A percentile compares a stretch with the other conserved stretches of the same genome.
Evolutionary conservation across 2,329 filamentous ascomycete species (phyloP).

Genomic region (Raffaelea albimanens): DNA sequence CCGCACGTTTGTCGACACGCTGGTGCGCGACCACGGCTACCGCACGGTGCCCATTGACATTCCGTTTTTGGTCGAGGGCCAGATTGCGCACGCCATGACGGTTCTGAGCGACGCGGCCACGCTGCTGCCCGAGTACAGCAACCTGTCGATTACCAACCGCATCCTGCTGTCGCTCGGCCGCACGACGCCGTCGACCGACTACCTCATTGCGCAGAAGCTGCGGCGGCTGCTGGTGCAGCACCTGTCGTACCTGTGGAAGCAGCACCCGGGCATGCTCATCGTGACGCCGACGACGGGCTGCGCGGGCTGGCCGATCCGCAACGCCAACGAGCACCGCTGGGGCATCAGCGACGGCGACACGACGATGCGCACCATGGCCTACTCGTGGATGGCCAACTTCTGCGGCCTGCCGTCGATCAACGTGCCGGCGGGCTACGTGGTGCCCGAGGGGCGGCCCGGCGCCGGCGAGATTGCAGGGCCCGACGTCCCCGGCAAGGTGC

Average conservation of each 20-base stretch:
- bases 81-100: conserved; percentile 64
- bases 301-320: conserved; percentile 33
- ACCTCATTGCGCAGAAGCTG: conserved; percentile 60
- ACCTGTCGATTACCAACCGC: conserved; percentile 52
- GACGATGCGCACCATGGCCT: conserved; percentile 38
- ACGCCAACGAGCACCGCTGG: conserved; percentile 23
- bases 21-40: conserved; percentile 45
- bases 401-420: conserved; percentile 37
- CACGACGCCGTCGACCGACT: conserved; percentile 55
- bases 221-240: conserved; percentile 62
- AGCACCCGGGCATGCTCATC: conserved; percentile 60
- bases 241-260: conserved; percentile 54
- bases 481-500: conserved; percentile 29
- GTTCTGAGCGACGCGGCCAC: conserved; percentile 55
- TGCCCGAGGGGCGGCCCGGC: conserved; percentile 22
- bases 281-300: conserved; percentile 57
- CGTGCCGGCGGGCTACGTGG: conserved; percentile 34
- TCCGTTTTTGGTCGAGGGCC: conserved; percentile 51
- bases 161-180: conserved; percentile 56
- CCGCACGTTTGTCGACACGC: conserved; percentile 36
- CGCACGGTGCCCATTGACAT: conserved; percentile 44
- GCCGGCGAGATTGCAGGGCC: conserved; percentile 23
- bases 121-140: conserved; percentile 29
- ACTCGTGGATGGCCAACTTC: conserved; percentile 42
- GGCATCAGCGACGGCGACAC: conserved; percentile 37